A percentile compares a stretch with the other conserved stretches of the same genome.
Conservation (phyloP, 23 red algal genomes). For the Gracilaria gracilis region DNA sequence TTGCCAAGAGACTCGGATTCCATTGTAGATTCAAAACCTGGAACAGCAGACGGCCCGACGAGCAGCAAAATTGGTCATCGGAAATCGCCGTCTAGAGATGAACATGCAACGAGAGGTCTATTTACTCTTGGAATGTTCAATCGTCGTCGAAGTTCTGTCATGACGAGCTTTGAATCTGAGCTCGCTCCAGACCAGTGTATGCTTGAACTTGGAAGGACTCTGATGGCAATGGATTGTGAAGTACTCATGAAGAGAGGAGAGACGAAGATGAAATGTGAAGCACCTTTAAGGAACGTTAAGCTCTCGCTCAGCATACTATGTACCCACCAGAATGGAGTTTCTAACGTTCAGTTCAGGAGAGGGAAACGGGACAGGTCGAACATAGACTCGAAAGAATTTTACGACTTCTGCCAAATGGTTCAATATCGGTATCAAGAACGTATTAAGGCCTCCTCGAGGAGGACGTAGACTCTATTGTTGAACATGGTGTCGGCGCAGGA, state of each 20-base stretch:
- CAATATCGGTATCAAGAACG: conserved; percentile 50
- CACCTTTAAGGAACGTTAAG: conserved; percentile 59
- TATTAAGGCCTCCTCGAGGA: neutral
- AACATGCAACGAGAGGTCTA: conserved; percentile 57
- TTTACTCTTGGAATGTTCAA: conserved; percentile 69
- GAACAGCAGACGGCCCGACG: conserved; percentile 28
- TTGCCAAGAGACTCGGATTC: conserved; percentile 44
- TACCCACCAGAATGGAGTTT: conserved; percentile 50
- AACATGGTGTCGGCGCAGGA: neutral
- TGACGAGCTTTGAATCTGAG: conserved; percentile 71
- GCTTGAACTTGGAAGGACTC: conserved; percentile 63
- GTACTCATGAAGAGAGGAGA: conserved; percentile 80
- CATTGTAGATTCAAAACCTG: conserved; percentile 10
- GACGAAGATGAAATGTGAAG: conserved; percentile 70
- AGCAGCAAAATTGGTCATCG: conserved; percentile 17
- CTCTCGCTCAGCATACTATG: conserved; percentile 59
- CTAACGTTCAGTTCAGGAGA: conserved; percentile 60
- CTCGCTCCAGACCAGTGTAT: conserved; percentile 64
- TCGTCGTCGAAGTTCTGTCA: conserved; percentile 52
- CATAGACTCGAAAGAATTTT: conserved; percentile 63
- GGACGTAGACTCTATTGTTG: neutral
- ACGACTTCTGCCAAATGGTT: conserved; percentile 67
- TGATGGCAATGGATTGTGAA: conserved; percentile 65
- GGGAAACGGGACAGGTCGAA: conserved; percentile 63
- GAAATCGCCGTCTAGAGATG: conserved; percentile 65